Conservation (phyloP, 2,329 filamentous ascomycete species). For the Hypoxylon sp. region DNA sequence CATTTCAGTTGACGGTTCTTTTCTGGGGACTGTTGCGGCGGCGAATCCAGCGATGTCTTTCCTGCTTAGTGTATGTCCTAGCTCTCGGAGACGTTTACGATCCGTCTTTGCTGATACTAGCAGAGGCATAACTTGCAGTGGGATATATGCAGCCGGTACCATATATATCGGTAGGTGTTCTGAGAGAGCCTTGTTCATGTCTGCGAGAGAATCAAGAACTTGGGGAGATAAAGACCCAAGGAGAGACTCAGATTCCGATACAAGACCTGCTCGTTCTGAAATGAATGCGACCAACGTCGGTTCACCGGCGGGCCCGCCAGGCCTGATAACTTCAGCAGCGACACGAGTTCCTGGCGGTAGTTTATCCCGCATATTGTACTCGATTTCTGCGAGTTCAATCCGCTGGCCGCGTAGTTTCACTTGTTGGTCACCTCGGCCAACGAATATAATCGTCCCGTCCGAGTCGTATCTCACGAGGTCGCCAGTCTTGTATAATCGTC, state of each 20-base stretch:
- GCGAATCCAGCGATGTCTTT: conserved; percentile 58
- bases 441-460: conserved; percentile 68
- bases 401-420: conserved; percentile 77
- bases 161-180: conserved; percentile 61
- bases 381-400: conserved; percentile 71
- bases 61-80: conserved; percentile 60
- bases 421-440: conserved; percentile 77
- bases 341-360: conserved; percentile 61
- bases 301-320: conserved; percentile 58
- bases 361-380: conserved; percentile 63
- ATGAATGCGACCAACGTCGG: conserved; percentile 64
- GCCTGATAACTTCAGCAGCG: conserved; percentile 64
- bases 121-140: conserved; percentile 62
- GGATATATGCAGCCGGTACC: conserved; percentile 64
- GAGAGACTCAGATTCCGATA: conserved; percentile 46
- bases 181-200: conserved; percentile 52
- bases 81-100: conserved; percentile 63
- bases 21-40: conserved; percentile 52
- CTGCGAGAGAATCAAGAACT: conserved; percentile 50
- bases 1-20: conserved; percentile 57
- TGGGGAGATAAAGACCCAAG: conserved; percentile 48
- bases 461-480: conserved; percentile 70
- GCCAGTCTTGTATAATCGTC: conserved; percentile 71
- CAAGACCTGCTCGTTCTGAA: conserved; percentile 52
- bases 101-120: conserved; percentile 66